Percentiles rank a stretch among this genome's conserved stretches.
These are phyloP conservation scores for Paradendryphiella salina DNA, from an alignment of 2,329 filamentous ascomycete species.

Conservation along the genomic window DNA sequence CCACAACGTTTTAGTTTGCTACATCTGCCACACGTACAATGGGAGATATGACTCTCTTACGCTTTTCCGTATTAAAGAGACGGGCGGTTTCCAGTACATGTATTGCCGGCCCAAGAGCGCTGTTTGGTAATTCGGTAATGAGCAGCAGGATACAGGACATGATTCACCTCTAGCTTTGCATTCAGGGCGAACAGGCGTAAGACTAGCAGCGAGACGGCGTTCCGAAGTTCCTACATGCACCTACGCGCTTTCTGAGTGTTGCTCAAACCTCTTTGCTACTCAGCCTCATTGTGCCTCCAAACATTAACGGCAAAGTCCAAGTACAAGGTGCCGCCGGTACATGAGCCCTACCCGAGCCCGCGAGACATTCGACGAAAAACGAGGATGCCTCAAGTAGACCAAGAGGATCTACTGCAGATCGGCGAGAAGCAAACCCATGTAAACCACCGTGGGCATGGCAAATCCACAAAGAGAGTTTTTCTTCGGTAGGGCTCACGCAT, in stretches of 20 bases:
- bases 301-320: background rate
- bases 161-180: conserved; percentile 2
- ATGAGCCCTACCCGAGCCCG: background rate
- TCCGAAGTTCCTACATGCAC: conserved; percentile 14
- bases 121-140: conserved; percentile 1
- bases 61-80: conserved; percentile 1
- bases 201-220: conserved; percentile 21
- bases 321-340: background rate
- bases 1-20: conserved; percentile 19
- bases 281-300: background rate
- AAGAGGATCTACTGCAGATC: background rate
- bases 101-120: conserved; percentile 11
- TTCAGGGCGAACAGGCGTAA: conserved; percentile 8
- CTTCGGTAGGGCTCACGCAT: background rate
- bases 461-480: background rate
- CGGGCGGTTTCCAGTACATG: conserved; percentile 15
- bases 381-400: background rate
- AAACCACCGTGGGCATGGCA: background rate
- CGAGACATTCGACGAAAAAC: background rate
- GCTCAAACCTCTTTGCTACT: conserved; percentile 2
- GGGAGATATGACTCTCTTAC: background rate
- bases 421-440: background rate
- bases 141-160: conserved; percentile 5
- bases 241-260: conserved; percentile 1
- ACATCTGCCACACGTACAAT: conserved; percentile 13